Base-by-base conservation (phyloP, 305 asterid genomes). In the Fraxinus xanthoxyloides region DNA sequence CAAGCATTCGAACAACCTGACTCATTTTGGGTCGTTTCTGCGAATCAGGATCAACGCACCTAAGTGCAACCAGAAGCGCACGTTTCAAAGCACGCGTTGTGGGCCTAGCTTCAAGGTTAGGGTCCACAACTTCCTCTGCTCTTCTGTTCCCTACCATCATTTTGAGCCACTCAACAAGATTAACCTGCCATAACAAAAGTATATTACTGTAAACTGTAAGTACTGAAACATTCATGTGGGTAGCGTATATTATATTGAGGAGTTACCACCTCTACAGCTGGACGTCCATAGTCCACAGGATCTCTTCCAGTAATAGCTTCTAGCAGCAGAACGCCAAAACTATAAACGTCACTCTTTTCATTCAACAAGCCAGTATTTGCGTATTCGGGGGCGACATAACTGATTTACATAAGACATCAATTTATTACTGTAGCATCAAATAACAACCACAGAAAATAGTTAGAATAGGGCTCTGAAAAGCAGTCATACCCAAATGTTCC, bases 111-210 rank as follows among this genome's bases (percentile, higher is more conserved):
- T 92, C 98, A 75, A 95, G 90, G 85, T 82, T 85, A 78, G 96
- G 90, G 89, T 95, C 99, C 86, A 92, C 97, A 46, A 94, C 99
- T 90, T 95, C 98, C 87, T 95, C 99, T 0, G 98, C 94, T 86
- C 93, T 90, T 84, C 97, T 85, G 81, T 85, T 87, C 61, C 97
- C 99, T 3, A 95, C 99, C 99, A 95, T 95, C 95, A 89, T 87
- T 85, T 94, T 95, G 75, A 95, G 93, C 99, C 99, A 95, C 90
- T 95, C 98, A 38, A 95, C 99, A 75, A 95, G 98, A 91, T 95
- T 91, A 75, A 94, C 97, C 99, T 93, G 91, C 61, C 85, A 85
- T 59, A 32, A 56, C 76, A 81, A 77, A 70, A 80, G 78, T 79
- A 76, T n/a, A n/a, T n/a, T n/a, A n/a, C n/a, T n/a, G n/a, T n/a